Conservation (phyloP, 2,329 filamentous ascomycete species). For the Apiospora rasikravindrae region DNA sequence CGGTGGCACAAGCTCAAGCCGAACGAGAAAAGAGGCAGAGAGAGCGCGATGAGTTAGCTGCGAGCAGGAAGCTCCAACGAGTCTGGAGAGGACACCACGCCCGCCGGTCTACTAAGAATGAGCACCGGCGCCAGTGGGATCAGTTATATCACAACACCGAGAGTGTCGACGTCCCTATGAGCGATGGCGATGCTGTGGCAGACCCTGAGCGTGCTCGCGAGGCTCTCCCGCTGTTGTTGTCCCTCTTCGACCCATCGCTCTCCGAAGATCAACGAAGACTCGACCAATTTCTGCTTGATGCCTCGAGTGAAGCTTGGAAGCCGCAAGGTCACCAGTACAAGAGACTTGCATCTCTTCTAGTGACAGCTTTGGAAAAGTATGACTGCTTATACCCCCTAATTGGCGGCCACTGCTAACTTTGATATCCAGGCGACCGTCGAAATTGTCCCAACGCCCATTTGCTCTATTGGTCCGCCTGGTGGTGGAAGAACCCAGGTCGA, state of each 20-base stretch:
- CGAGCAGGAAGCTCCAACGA: conserved; percentile 75
- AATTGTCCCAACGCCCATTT: conserved; percentile 40
- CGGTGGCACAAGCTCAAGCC: conserved; percentile 84
- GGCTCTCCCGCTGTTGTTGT: conserved; percentile 54
- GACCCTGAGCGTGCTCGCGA: conserved; percentile 41
- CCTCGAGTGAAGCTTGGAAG: conserved; percentile 30
- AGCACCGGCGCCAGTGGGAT: conserved; percentile 69
- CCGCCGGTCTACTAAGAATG: conserved; percentile 62
- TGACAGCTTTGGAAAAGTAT: conserved; percentile 37
- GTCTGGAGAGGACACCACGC: conserved; percentile 79
- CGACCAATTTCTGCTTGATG: conserved; percentile 50
- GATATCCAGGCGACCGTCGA: conserved; percentile 30
- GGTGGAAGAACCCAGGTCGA: conserved; percentile 34
- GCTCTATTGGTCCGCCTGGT: conserved; percentile 42
- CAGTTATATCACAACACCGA: conserved; percentile 51
- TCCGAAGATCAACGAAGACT: conserved; percentile 56
- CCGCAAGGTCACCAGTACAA: conserved; percentile 28
- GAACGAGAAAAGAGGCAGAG: conserved; percentile 81
- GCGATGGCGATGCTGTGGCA: neutral
- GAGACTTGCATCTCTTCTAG: conserved; percentile 34
- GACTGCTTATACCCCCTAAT: neutral
- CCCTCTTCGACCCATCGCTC: conserved; percentile 52
- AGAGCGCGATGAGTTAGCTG: conserved; percentile 78
- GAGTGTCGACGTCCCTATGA: neutral
- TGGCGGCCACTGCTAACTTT: conserved; percentile 22